phyloP scores from a whole-genome alignment of 1,139 yeast genomes.

The Candida sanyaensis region DNA sequence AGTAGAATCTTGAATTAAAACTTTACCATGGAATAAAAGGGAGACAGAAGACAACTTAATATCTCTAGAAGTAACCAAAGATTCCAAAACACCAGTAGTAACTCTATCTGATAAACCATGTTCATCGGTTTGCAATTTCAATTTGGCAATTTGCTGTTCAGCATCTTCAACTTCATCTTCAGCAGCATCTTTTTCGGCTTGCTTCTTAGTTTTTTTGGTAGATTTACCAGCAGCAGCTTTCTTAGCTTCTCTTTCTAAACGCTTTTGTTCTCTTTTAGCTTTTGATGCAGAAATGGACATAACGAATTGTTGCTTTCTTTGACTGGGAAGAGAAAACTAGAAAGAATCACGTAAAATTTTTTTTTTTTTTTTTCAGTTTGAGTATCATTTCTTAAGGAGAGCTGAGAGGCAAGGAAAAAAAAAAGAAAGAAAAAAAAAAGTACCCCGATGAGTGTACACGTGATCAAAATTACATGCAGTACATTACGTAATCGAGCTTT shows the following conservation, averaged over 20 bases:
- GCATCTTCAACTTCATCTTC: slow-evolving; percentile 63
- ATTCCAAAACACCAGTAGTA: slow-evolving; percentile 93
- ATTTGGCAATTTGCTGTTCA: slow-evolving; percentile 76
- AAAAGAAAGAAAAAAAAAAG: neutral
- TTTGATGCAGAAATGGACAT: slow-evolving; percentile 82
- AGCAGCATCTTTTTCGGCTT: slow-evolving; percentile 57
- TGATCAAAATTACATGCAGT: no score
- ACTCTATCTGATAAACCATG: slow-evolving; percentile 96
- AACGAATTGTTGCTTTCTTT: slow-evolving; percentile 1
- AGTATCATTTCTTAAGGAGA: neutral
- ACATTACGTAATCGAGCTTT: no score
- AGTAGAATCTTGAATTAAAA: slow-evolving; percentile 85
- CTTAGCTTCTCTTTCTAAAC: slow-evolving; percentile 59
- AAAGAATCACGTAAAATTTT: slow-evolving; percentile 5
- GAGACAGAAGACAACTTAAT: slow-evolving; percentile 88
- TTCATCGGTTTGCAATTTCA: slow-evolving; percentile 90
- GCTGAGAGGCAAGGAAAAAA: neutral
- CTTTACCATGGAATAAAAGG: slow-evolving; percentile 96
- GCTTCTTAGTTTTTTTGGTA: slow-evolving; percentile 62
- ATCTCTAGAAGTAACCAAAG: slow-evolving; percentile 90
- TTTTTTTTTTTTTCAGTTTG: neutral
- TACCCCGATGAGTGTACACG: neutral
- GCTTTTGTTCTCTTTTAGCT: slow-evolving; percentile 95
- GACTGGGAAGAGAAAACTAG: neutral
- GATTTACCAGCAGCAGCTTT: slow-evolving; percentile 76